Percentiles rank a stretch among this genome's conserved stretches.
Conservation (phyloP, 306 rosid species). For the Rosa rugosa region DNA sequence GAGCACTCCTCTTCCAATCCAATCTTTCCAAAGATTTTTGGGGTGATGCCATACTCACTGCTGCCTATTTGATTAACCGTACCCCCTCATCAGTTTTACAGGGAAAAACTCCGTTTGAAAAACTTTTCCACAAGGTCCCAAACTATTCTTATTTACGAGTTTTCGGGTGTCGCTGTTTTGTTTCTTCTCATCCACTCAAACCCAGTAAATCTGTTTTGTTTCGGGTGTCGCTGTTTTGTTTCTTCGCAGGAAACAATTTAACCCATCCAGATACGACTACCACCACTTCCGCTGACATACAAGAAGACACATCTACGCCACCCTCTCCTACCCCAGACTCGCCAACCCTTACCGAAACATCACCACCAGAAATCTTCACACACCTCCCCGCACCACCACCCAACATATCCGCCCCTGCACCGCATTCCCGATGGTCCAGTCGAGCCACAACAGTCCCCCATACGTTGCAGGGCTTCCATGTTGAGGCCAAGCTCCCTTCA, state of each 20-base stretch:
- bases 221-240: too few species aligned
- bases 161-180: background rate
- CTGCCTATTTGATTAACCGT: background rate
- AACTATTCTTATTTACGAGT: background rate
- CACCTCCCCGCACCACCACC: background rate
- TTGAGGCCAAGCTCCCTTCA: background rate
- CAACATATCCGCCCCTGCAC: background rate
- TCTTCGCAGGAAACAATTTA: too few species aligned
- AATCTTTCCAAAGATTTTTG: too few species aligned
- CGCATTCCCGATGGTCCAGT: background rate
- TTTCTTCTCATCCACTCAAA: background rate
- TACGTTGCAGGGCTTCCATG: background rate
- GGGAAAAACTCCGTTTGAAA: background rate
- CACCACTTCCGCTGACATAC: background rate
- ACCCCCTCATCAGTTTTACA: background rate
- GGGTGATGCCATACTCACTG: too few species aligned
- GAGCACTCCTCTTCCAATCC: too few species aligned
- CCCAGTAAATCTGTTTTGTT: background rate
- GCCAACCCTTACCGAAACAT: too few species aligned
- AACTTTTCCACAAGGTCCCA: background rate
- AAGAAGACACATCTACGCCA: background rate
- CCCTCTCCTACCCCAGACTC: background rate
- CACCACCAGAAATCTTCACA: background rate
- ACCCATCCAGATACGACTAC: background rate
- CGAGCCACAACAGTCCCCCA: background rate